Evolutionary conservation across 208 protist genomes (phyloP), one percentile per base, ranked within the genome.

Genomic region (Trypanosoma lewisi): DNA sequence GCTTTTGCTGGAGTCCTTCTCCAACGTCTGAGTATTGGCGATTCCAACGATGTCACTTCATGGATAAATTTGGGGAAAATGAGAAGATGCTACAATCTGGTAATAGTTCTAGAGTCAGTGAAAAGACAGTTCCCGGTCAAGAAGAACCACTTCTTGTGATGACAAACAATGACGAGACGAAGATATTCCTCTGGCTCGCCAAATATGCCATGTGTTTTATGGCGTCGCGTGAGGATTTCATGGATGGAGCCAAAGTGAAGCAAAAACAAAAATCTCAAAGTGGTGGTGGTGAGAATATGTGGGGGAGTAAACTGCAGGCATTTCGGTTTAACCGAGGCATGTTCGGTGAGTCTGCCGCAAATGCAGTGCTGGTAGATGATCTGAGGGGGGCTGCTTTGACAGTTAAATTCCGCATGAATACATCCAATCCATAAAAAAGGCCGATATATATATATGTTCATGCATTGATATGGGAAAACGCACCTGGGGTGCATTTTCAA

Each of bases 151-250:
- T 73, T 0, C 33, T 67, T 4, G 37, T 73, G 12, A 73, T 37
- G n/a, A 67, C 67, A 33, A 52, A 73, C 44, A 73, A 73, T 56
- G 28, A 67, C 44, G 58, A 73, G 5, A 50, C 50, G 0, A 73
- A 73, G 42, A 51, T 66, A 5, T 73, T 73, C 49, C 11, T 73
- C 2, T 73, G 59, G 50, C 25, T 73, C 16, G 21, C 28, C 14
- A 51, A 66, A 21, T 54, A 51, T 48, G 58, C 59, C 4, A 45
- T 55, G 6, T 67, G 67, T 28, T 65, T 63, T 37, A 28, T 33
- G n/a, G 57, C 44, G 12, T 33, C 56, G 17, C 16, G 34, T 25
- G 39, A 39, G 12, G 39, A 9, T 41, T 50, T 19, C 27, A 19
- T 36, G 1, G 51, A 34, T 28, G 31, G 16, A 11, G n/a, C 17